These are phyloP conservation scores for Kazachstania sp. DNA, from an alignment of 1,139 yeast genomes.

Conservation along the genomic window DNA sequence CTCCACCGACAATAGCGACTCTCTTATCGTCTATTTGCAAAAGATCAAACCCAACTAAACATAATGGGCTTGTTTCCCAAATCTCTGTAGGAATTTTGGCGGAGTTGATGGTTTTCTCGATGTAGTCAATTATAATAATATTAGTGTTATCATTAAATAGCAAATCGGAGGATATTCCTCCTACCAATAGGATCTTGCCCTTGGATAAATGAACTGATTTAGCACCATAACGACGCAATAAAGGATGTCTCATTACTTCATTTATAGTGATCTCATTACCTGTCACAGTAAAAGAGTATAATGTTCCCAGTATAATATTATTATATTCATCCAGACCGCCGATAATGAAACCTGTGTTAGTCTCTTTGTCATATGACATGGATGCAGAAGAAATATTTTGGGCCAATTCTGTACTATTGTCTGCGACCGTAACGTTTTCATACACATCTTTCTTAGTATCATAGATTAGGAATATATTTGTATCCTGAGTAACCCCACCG, in stretches of 20 bases:
- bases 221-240: slow-evolving; percentile 44
- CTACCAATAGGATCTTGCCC: slow-evolving; percentile 40
- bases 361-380: slow-evolving; percentile 9
- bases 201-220: slow-evolving; percentile 28
- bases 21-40: slow-evolving; percentile 20
- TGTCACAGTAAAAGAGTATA: slow-evolving; percentile 14
- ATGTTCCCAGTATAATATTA: slow-evolving; percentile 13
- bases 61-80: slow-evolving; percentile 35
- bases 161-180: slow-evolving; percentile 48
- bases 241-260: slow-evolving; percentile 14
- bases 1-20: slow-evolving; percentile 51
- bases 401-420: neutral
- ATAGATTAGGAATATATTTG: slow-evolving; percentile 22
- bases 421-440: neutral
- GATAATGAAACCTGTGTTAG: slow-evolving; percentile 12
- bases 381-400: slow-evolving; percentile 12
- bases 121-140: slow-evolving; percentile 34
- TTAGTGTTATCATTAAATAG: slow-evolving; percentile 35
- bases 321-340: slow-evolving; percentile 25
- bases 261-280: slow-evolving; percentile 4
- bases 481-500: slow-evolving; percentile 40
- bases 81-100: slow-evolving; percentile 31
- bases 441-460: slow-evolving; percentile 5
- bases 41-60: slow-evolving; percentile 54
- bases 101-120: slow-evolving; percentile 16